These are phyloP conservation scores for Xylaria polymorpha DNA, from an alignment of 2,329 filamentous ascomycete genomes.

Conservation along the genomic window DNA sequence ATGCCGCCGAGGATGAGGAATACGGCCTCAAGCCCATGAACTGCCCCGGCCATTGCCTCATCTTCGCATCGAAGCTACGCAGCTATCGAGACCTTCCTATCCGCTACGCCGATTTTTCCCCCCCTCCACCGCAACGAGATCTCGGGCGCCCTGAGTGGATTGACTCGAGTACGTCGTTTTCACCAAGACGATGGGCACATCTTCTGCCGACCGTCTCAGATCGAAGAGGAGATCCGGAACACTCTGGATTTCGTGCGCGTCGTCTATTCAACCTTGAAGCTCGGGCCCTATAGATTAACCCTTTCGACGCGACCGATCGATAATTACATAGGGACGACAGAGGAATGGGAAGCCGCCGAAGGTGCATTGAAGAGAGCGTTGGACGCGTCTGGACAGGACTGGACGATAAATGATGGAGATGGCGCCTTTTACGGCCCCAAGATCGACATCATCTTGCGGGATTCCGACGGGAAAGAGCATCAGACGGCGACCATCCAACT, in stretches of 20 bases:
- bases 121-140: constrained; percentile 95
- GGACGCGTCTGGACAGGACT: constrained; percentile 71
- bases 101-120: constrained; percentile 94
- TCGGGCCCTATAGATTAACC: constrained; percentile 79
- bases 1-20: constrained; percentile 46
- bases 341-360: constrained; percentile 76
- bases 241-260: constrained; percentile 59
- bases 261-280: constrained; percentile 69
- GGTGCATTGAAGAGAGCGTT: constrained; percentile 72
- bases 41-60: constrained; percentile 92
- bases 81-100: constrained; percentile 92
- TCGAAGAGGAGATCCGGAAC: constrained; percentile 71
- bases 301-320: constrained; percentile 82
- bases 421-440: constrained; percentile 94
- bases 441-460: constrained; percentile 85
- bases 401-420: constrained; percentile 82
- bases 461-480: constrained; percentile 85
- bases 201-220: constrained; percentile 75
- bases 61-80: constrained; percentile 84
- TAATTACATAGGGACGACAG: constrained; percentile 78
- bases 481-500: constrained; percentile 91
- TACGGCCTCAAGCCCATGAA: constrained; percentile 94
- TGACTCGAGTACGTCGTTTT: constrained; percentile 93
- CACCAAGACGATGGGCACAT: constrained; percentile 97
- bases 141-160: constrained; percentile 87